Percentiles rank a stretch among this genome's conserved stretches.
Evolutionary conservation across 192 early-diverging fungal genomes (phyloP).

Genomic region (Haplosporangium gracile): DNA sequence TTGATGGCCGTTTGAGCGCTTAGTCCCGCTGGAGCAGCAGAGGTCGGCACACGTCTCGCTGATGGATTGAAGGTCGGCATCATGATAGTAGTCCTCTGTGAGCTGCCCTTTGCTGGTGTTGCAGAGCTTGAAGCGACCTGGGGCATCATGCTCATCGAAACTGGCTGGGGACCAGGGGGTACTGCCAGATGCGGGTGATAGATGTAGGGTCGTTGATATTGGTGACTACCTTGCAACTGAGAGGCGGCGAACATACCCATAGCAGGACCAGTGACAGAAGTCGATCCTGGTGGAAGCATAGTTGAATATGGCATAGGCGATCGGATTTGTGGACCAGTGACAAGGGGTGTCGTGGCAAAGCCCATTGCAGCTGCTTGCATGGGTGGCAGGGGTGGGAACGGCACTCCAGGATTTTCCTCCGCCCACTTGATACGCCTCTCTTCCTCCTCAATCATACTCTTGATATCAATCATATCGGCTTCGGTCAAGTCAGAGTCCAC

Average conservation of each 20-base stretch:
- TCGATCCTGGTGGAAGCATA: neutral
- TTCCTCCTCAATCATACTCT: conserved; percentile 35
- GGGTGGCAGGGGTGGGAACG: neutral
- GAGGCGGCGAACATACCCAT: neutral
- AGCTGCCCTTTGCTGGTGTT: neutral
- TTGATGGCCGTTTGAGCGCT: no score
- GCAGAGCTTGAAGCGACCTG: neutral
- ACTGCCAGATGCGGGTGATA: neutral
- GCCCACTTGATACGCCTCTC: conserved; percentile 19
- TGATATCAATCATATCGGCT: conserved; percentile 46
- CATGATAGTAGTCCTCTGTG: neutral
- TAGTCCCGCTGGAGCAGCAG: no score
- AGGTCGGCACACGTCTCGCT: no score
- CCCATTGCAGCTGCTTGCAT: neutral
- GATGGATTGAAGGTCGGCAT: neutral
- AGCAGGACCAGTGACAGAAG: neutral
- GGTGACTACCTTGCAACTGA: neutral
- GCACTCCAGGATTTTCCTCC: neutral
- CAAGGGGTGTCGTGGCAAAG: neutral
- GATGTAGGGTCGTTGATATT: neutral
- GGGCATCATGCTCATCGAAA: neutral
- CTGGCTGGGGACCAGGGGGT: neutral
- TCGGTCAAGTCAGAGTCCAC: conserved; percentile 44
- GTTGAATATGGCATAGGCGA: neutral
- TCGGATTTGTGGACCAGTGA: neutral